phyloP scores from a whole-genome alignment of 768 basidiomycete genomes.

The Russula sp. region DNA sequence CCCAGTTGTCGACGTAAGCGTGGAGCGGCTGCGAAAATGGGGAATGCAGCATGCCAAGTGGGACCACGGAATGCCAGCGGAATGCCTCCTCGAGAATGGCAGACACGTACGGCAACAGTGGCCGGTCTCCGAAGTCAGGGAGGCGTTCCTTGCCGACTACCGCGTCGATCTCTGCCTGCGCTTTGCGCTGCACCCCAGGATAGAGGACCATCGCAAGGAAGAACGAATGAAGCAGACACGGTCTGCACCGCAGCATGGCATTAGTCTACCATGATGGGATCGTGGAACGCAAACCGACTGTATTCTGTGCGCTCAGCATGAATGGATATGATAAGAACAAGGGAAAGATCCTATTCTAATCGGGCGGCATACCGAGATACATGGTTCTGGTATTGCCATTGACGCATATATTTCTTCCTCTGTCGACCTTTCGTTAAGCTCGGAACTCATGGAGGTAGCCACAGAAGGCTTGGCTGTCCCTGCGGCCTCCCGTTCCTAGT shows the following conservation, averaged over 20 bases:
- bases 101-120: constrained; percentile 23
- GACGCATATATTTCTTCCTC: constrained; percentile 1
- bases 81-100: constrained; percentile 27
- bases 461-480: constrained; percentile 9
- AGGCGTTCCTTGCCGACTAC: constrained; percentile 27
- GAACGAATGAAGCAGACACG: constrained; percentile 25
- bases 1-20: not conserved
- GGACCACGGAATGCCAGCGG: constrained; percentile 22
- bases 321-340: not conserved
- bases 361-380: constrained; percentile 2
- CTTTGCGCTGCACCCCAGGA: constrained; percentile 26
- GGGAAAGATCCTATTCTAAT: not conserved
- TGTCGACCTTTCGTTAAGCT: not conserved
- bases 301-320: constrained; percentile 7
- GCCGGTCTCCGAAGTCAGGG: constrained; percentile 24
- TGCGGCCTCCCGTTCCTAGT: not conserved
- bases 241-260: constrained; percentile 12
- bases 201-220: constrained; percentile 29
- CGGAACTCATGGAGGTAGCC: constrained; percentile 3
- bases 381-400: constrained; percentile 1
- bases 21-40: too few species aligned
- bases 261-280: not conserved
- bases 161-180: constrained; percentile 28
- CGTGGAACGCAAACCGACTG: not conserved
- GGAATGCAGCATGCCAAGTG: constrained; percentile 14